Evolutionary conservation across 2,329 filamentous ascomycete genomes (phyloP).

Genomic region (Cryphonectria nitschkei): DNA sequence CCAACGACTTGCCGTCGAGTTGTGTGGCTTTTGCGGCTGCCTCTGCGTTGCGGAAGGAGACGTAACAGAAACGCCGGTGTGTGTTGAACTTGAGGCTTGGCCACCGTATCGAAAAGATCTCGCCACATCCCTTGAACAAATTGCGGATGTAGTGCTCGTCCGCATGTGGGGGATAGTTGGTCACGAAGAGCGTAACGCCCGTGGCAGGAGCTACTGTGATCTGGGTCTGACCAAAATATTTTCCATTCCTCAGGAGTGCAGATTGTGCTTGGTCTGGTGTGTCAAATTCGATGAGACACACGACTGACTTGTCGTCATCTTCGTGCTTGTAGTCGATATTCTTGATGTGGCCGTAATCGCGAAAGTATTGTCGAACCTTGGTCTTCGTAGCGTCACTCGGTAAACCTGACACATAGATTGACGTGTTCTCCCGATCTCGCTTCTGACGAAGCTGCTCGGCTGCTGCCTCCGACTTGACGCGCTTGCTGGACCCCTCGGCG

Average conservation of each 20-base stretch:
- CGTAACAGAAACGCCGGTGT: conserved; percentile 90
- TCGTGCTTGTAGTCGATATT: conserved; percentile 72
- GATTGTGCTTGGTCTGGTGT: conserved; percentile 78
- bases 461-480: conserved; percentile 55
- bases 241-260: conserved; percentile 80
- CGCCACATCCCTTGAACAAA: conserved; percentile 75
- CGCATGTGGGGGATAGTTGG: conserved; percentile 82
- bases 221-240: conserved; percentile 72
- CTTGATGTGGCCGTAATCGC: conserved; percentile 84
- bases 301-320: conserved; percentile 61
- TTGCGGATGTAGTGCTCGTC: conserved; percentile 71
- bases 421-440: conserved; percentile 89
- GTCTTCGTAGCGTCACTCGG: conserved; percentile 71
- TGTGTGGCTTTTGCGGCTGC: conserved; percentile 72
- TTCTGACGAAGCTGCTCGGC: conserved; percentile 53
- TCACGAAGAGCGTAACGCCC: conserved; percentile 82
- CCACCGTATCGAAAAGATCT: conserved; percentile 84
- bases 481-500: conserved; percentile 65
- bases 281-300: conserved; percentile 84
- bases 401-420: conserved; percentile 78
- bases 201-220: conserved; percentile 77
- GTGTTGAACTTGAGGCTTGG: conserved; percentile 90
- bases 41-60: conserved; percentile 77
- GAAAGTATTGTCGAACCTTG: conserved; percentile 86
- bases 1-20: conserved; percentile 72